Conservation (phyloP, 148 eudicot species). For the Rhododendron ovatum region DNA sequence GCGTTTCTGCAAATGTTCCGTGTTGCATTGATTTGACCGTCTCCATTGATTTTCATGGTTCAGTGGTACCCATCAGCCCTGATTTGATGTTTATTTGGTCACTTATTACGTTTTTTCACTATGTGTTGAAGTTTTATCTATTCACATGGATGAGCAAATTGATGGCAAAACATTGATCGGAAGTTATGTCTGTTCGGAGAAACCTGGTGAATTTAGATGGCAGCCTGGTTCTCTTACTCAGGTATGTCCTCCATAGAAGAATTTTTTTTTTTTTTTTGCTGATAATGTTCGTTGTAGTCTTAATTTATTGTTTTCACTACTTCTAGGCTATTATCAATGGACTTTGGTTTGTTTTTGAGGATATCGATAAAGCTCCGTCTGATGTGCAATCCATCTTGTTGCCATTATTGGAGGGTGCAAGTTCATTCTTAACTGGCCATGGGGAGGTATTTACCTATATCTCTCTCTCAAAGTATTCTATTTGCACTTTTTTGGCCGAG, state of each 20-base stretch:
- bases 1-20: neutral
- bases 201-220: conserved; percentile 98
- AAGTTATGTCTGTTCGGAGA: conserved; percentile 83
- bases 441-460: conserved; percentile 63
- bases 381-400: conserved; percentile 81
- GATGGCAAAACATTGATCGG: conserved; percentile 92
- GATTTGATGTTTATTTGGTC: neutral
- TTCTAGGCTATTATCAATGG: conserved; percentile 80
- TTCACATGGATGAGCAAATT: conserved; percentile 97
- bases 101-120: neutral
- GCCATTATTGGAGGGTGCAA: conserved; percentile 84
- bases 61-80: neutral
- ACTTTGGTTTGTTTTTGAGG: conserved; percentile 91
- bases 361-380: conserved; percentile 89
- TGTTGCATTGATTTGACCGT: neutral
- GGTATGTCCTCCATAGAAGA: conserved; percentile 33
- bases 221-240: conserved; percentile 97
- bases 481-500: neutral
- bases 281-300: neutral
- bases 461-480: neutral
- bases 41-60: neutral
- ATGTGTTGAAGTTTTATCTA: conserved; percentile 49
- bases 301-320: conserved; percentile 1
- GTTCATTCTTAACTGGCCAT: conserved; percentile 67
- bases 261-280: neutral